These are phyloP conservation scores for Chlamydomonas schloesseri DNA, from an alignment of 139 green algal genomes.

Conservation along the genomic window DNA sequence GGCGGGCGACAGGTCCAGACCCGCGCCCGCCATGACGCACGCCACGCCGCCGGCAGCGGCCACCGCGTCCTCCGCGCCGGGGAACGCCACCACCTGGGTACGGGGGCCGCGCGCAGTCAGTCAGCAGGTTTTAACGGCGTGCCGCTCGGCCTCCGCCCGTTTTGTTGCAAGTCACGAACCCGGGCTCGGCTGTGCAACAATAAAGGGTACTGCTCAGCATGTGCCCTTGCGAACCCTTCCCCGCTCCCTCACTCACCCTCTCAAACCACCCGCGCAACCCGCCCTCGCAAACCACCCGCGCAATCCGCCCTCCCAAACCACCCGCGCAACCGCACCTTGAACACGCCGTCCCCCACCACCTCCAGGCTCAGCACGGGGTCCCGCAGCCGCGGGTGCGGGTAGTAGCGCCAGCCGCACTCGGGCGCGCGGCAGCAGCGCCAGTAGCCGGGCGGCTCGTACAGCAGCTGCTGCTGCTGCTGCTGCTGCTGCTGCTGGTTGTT, in stretches of 20 bases:
- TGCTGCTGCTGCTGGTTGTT: too few relatives aligned
- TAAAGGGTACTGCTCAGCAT: too few relatives aligned
- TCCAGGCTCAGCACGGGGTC: slow-evolving; percentile 69
- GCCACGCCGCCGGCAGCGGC: slow-evolving; percentile 68
- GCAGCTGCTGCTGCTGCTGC: background rate
- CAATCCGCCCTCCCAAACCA: background rate
- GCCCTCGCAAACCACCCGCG: background rate
- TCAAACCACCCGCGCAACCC: background rate
- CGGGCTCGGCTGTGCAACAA: too few relatives aligned
- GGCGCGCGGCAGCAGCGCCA: slow-evolving; percentile 44
- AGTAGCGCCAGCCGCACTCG: slow-evolving; percentile 68
- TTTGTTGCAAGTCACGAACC: too few relatives aligned
- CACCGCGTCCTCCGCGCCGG: slow-evolving; percentile 67
- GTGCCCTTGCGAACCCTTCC: too few relatives aligned
- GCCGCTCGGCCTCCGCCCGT: too few relatives aligned
- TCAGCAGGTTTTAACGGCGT: too few relatives aligned
- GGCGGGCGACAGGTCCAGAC: slow-evolving; percentile 31
- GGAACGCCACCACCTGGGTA: slow-evolving; percentile 54
- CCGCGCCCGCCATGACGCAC: slow-evolving; percentile 60
- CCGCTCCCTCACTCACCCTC: too few relatives aligned
- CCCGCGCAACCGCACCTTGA: slow-evolving; percentile 49
- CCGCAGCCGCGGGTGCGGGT: slow-evolving; percentile 48
- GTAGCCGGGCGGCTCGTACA: slow-evolving; percentile 18
- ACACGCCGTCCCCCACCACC: slow-evolving; percentile 46
- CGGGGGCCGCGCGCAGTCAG: too few relatives aligned